Evolutionary conservation across 345 rosid genomes (phyloP).

Genomic region (Kandelia obovata): DNA sequence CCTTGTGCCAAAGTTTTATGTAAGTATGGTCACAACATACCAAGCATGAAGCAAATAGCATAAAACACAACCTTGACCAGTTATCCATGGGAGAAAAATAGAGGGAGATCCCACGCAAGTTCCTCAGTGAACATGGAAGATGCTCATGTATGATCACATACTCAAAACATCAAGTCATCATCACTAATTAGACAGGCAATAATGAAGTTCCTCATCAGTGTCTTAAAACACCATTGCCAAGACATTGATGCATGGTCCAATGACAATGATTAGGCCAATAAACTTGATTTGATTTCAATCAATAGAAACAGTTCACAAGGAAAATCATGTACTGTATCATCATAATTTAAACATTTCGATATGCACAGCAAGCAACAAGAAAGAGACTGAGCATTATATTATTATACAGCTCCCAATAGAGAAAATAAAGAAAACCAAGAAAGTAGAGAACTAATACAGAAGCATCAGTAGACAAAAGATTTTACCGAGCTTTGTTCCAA

Average conservation of each 20-base stretch:
- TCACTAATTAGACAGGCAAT: background rate
- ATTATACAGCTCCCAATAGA: background rate
- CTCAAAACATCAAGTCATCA: background rate
- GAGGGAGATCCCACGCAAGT: background rate
- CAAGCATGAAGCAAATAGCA: background rate
- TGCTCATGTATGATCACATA: background rate
- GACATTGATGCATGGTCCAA: background rate
- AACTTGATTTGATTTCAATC: background rate
- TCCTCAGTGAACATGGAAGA: background rate
- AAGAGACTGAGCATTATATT: background rate
- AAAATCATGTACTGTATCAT: background rate
- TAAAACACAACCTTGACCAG: background rate
- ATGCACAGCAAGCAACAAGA: background rate
- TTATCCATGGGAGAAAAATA: background rate
- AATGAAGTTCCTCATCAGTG: background rate
- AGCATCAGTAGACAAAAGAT: background rate
- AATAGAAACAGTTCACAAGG: background rate
- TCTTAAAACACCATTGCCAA: no score
- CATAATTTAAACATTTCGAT: background rate
- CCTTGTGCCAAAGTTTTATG: background rate
- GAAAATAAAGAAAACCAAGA: background rate
- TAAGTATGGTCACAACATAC: background rate
- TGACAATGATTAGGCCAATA: background rate
- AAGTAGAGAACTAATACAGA: background rate
- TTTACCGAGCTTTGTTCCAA: conserved; percentile 34